Conservation (phyloP, 768 basidiomycete genomes). For the Lepiota subincarnata region DNA sequence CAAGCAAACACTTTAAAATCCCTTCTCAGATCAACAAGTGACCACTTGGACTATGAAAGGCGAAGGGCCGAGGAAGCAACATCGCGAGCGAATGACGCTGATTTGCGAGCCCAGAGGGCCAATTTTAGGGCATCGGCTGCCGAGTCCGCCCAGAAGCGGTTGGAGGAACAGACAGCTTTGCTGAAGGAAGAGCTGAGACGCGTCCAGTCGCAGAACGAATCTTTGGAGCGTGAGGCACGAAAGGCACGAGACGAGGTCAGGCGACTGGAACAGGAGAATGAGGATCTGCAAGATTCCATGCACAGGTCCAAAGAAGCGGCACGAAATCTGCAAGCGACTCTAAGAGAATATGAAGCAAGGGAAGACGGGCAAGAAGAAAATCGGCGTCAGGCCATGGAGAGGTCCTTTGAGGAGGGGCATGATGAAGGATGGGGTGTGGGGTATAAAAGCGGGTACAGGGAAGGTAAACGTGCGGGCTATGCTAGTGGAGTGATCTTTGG, state of each 20-base stretch:
- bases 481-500: constrained; percentile 40
- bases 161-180: constrained; percentile 23
- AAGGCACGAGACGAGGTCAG: constrained; percentile 34
- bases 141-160: constrained; percentile 38
- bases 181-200: constrained; percentile 38
- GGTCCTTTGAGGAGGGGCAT: constrained; percentile 39
- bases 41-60: constrained; percentile 54
- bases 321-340: constrained; percentile 36
- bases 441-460: constrained; percentile 40
- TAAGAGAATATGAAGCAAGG: constrained; percentile 41
- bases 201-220: constrained; percentile 44
- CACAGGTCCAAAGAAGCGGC: constrained; percentile 39
- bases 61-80: constrained; percentile 50
- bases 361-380: constrained; percentile 42
- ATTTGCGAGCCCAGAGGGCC: constrained; percentile 41
- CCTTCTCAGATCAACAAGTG: constrained; percentile 45
- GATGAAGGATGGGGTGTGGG: constrained; percentile 45
- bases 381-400: constrained; percentile 33
- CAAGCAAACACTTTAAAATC: constrained; percentile 43
- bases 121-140: constrained; percentile 31
- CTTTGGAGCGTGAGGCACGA: constrained; percentile 38
- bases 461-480: constrained; percentile 38
- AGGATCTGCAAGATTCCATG: constrained; percentile 31
- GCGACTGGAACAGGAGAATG: constrained; percentile 33
- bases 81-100: constrained; percentile 47